Evolutionary conservation across 1,284 basidiomycete species (phyloP), one percentile per base, ranked within the genome.

Genomic region (Cryptococcus deneoformans): DNA sequence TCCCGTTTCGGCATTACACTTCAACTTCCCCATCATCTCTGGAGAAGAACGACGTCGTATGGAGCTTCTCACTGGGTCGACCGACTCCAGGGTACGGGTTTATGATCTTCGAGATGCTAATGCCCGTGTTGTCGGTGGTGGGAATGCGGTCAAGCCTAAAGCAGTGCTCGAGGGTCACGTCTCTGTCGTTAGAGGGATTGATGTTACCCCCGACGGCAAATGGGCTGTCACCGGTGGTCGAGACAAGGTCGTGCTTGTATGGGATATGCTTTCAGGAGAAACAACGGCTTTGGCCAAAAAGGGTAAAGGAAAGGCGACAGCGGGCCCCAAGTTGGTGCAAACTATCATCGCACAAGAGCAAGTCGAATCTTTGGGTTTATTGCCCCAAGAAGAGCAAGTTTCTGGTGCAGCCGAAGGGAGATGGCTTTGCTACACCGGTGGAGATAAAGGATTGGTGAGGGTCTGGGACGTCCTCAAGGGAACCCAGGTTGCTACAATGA

Each of bases 161-260:
- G 85, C 85, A 12, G 82, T 93, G 24, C 80, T 97, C 6, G 92
- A 96, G 70, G 92, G 91, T 1, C 94, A 96, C 74, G 88, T 90
- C 46, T 92, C 89, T 46, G 91, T 94, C 39, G 91, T 92, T 14
- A 81, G 94, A 53, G 92, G 90, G 1, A 80, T 97, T 47, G 90
- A 89, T 62, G 84, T 92, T 36, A 87, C 87, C n/a, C 73, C 74
- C 3, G 91, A 96, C 72, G 92, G 92, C 9, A 85, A 85, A 70
- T 92, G 87, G 86, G 82, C 95, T 16, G 79, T 96, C 56, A 92
- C 87, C 54, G 92, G 90, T 16, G 93, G 92, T 44, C 81, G 93
- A 57, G 93, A 98, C 76, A 88, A 90, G 11, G 91, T 96, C 4
- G 88, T 90, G 16, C 79, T 95, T 48, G 81, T 97, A 1, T 98